phyloP scores from a whole-genome alignment of 495 filamentous ascomycete genomes.

The Neurospora tetraspora region DNA sequence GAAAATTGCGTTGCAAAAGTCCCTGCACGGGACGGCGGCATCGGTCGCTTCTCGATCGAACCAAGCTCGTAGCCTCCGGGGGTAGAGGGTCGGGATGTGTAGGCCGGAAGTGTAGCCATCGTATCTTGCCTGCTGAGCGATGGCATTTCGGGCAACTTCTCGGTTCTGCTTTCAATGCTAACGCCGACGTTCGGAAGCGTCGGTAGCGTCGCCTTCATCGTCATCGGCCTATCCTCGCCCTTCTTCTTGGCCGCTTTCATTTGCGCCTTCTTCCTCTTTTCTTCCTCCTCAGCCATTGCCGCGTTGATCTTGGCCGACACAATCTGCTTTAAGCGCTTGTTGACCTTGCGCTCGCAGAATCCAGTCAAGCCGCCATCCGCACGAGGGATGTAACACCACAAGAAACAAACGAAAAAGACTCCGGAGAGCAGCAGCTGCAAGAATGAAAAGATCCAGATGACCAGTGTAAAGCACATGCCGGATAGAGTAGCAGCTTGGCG shows the following conservation, averaged over 20 bases:
- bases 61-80: constrained; percentile 39
- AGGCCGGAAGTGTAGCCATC: constrained; percentile 53
- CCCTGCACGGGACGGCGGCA: constrained; percentile 22
- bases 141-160: constrained; percentile 50
- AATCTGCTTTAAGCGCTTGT: constrained; percentile 67
- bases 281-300: constrained; percentile 66
- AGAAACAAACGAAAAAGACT: constrained; percentile 73
- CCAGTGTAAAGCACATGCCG: constrained; percentile 82
- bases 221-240: constrained; percentile 39
- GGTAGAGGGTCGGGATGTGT: constrained; percentile 47
- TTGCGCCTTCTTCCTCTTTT: constrained; percentile 45
- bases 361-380: constrained; percentile 66
- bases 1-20: constrained; percentile 35
- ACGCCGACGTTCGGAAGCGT: constrained; percentile 39
- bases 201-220: constrained; percentile 51
- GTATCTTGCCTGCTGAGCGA: constrained; percentile 57
- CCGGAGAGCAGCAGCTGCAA: constrained; percentile 62
- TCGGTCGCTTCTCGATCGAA: constrained; percentile 34
- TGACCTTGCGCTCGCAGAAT: constrained; percentile 86
- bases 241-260: constrained; percentile 45
- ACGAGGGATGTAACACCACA: constrained; percentile 79
- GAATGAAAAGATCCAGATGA: constrained; percentile 80
- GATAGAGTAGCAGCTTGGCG: constrained; percentile 71
- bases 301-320: constrained; percentile 75
- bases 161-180: constrained; percentile 13